phyloP scores from a whole-genome alignment of 2,329 filamentous ascomycete species.

The Pseudopyricularia javanii region DNA sequence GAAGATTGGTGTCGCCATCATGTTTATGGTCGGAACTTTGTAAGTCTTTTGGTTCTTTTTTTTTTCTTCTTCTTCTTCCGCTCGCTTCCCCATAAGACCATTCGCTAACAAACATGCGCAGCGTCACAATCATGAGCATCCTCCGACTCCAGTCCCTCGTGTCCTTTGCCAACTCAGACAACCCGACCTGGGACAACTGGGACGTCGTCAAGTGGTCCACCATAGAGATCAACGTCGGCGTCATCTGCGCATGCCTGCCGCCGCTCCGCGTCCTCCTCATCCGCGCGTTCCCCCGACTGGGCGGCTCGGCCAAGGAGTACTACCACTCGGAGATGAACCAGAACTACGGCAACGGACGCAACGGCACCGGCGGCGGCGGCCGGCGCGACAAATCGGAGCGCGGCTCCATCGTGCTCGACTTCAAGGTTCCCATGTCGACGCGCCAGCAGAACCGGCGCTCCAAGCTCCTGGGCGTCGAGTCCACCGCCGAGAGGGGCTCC shows the following conservation, averaged over 20 bases:
- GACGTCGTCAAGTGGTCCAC: constrained; percentile 20
- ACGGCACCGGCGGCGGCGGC: not conserved
- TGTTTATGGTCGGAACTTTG: constrained; percentile 30
- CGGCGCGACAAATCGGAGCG: too few relatives aligned
- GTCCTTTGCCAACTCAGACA: constrained; percentile 14
- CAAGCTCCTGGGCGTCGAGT: not conserved
- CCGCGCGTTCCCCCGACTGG: constrained; percentile 13
- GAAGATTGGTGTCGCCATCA: constrained; percentile 28
- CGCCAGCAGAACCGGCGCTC: not conserved
- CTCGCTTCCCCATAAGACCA: not conserved
- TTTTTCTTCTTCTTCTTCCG: not conserved
- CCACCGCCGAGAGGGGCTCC: not conserved
- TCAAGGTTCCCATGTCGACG: not conserved
- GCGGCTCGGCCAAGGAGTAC: constrained; percentile 3
- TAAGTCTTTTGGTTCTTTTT: constrained; percentile 5
- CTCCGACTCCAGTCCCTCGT: constrained; percentile 18
- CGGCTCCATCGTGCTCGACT: not conserved
- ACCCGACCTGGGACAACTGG: constrained; percentile 18
- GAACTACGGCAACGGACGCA: not conserved
- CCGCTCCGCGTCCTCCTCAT: constrained; percentile 15
- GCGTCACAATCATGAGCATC: constrained; percentile 20
- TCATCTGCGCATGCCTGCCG: constrained; percentile 21
- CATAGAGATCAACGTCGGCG: constrained; percentile 20
- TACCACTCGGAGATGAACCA: not conserved
- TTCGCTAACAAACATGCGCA: constrained; percentile 3